These are phyloP conservation scores for Leishmania mexicana DNA, from an alignment of 208 protist genomes.

Conservation along the genomic window DNA sequence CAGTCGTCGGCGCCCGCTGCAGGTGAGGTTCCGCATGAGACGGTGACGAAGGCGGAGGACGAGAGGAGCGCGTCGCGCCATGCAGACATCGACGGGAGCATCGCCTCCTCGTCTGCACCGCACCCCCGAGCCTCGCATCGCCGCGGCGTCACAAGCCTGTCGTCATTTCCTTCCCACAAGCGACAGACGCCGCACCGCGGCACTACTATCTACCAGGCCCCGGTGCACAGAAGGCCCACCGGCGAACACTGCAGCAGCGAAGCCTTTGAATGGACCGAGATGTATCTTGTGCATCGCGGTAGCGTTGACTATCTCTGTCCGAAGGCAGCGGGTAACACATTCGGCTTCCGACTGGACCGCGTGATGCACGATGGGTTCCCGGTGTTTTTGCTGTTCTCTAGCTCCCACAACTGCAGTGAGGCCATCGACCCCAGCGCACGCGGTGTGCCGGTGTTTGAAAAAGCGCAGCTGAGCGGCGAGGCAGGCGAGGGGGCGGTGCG, in stretches of 20 bases:
- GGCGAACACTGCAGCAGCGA: slow-evolving; percentile 55
- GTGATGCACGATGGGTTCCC: slow-evolving; percentile 64
- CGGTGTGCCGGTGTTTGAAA: slow-evolving; percentile 49
- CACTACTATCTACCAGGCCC: slow-evolving; percentile 45
- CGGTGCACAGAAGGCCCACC: slow-evolving; percentile 13
- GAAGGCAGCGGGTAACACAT: slow-evolving; percentile 39
- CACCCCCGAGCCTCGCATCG: not conserved
- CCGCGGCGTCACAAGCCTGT: not conserved
- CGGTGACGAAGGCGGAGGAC: not conserved
- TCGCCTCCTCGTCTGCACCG: not conserved
- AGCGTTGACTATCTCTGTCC: slow-evolving; percentile 69
- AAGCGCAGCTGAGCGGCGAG: slow-evolving; percentile 52
- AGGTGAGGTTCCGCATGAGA: not conserved
- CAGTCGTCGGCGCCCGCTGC: not conserved
- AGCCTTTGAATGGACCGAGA: slow-evolving; percentile 60
- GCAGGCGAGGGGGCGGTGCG: slow-evolving; percentile 29
- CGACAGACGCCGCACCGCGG: slow-evolving; percentile 35
- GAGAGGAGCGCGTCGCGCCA: slow-evolving; percentile 3
- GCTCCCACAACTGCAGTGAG: slow-evolving; percentile 38
- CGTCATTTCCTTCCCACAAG: slow-evolving; percentile 32
- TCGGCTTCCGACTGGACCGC: slow-evolving; percentile 76
- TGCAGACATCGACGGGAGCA: slow-evolving; percentile 2
- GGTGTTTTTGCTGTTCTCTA: slow-evolving; percentile 73
- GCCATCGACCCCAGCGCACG: slow-evolving; percentile 26
- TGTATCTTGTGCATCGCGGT: slow-evolving; percentile 72